These are phyloP conservation scores for Diutina mesorugosa DNA, from an alignment of 1,139 yeast species.

Conservation along the genomic window DNA sequence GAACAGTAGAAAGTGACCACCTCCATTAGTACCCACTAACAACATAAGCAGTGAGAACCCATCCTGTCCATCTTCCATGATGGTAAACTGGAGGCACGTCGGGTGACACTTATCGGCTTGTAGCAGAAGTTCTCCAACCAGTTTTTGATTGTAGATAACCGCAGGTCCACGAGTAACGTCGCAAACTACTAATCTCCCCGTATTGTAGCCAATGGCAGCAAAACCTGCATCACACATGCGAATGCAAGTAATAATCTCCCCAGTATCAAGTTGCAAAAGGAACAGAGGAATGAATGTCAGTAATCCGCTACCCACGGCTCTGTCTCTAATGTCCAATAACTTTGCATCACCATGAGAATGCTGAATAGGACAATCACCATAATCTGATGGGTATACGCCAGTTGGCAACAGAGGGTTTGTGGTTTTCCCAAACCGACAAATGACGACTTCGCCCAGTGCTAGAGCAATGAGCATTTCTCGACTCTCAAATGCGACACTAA, in stretches of 20 bases:
- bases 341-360: slow-evolving; percentile 25
- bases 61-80: slow-evolving; percentile 54
- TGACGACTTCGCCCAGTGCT: slow-evolving; percentile 58
- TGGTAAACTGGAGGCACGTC: slow-evolving; percentile 61
- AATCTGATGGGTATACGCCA: slow-evolving; percentile 12
- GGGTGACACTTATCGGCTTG: slow-evolving; percentile 24
- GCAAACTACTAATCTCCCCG: slow-evolving; percentile 63
- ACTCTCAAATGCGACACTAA: slow-evolving; percentile 66
- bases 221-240: slow-evolving; percentile 71
- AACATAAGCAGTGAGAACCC: slow-evolving; percentile 60
- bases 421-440: slow-evolving; percentile 56
- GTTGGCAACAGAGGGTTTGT: slow-evolving; percentile 3
- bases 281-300: slow-evolving; percentile 53
- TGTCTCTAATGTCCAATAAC: slow-evolving; percentile 17
- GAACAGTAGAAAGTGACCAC: slow-evolving; percentile 55
- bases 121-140: slow-evolving; percentile 26
- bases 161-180: slow-evolving; percentile 80
- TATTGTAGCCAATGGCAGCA: slow-evolving; percentile 68
- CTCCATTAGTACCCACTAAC: slow-evolving; percentile 68
- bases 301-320: slow-evolving; percentile 20
- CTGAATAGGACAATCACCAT: slow-evolving; percentile 17
- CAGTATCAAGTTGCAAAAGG: slow-evolving; percentile 27
- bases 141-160: slow-evolving; percentile 43
- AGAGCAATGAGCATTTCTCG: slow-evolving; percentile 69
- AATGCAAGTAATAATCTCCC: slow-evolving; percentile 38